Percentiles rank a stretch among this genome's conserved stretches.
Conservation (phyloP, 176 grass and related monocot genomes). For the Elaeis guineensis region DNA sequence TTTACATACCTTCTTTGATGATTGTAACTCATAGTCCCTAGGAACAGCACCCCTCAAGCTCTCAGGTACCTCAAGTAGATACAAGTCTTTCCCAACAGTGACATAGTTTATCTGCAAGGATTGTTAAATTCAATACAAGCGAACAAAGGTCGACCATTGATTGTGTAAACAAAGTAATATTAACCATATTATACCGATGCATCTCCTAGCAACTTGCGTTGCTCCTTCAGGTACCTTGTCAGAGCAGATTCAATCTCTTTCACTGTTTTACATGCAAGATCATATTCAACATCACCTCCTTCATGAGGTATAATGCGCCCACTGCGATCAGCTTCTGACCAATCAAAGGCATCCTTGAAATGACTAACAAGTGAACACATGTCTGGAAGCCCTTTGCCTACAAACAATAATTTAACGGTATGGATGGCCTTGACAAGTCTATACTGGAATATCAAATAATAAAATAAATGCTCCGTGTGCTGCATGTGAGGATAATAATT, state of each 20-base stretch:
- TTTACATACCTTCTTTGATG: slow-evolving; percentile 64
- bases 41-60: slow-evolving; percentile 56
- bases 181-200: slow-evolving; percentile 35
- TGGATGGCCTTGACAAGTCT: not conserved
- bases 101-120: slow-evolving; percentile 70
- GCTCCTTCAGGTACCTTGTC: slow-evolving; percentile 67
- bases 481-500: slow-evolving; percentile 1
- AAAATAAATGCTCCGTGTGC: slow-evolving; percentile 18
- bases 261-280: slow-evolving; percentile 41
- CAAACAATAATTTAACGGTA: slow-evolving; percentile 28
- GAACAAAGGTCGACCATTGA: not conserved
- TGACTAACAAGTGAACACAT: slow-evolving; percentile 52
- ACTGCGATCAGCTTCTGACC: slow-evolving; percentile 76
- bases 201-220: slow-evolving; percentile 44
- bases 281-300: slow-evolving; percentile 82
- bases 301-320: slow-evolving; percentile 76
- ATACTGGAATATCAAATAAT: not conserved
- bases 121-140: not conserved
- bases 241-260: slow-evolving; percentile 63
- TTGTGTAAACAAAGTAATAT: not conserved
- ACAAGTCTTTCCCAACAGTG: slow-evolving; percentile 73
- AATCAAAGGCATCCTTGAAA: slow-evolving; percentile 96
- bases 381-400: slow-evolving; percentile 69
- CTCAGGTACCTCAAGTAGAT: slow-evolving; percentile 83
- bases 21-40: slow-evolving; percentile 70